Evolutionary conservation across 1,139 yeast genomes (phyloP), one percentile per base, ranked within the genome.

Genomic region (Hansenula lynferdii): DNA sequence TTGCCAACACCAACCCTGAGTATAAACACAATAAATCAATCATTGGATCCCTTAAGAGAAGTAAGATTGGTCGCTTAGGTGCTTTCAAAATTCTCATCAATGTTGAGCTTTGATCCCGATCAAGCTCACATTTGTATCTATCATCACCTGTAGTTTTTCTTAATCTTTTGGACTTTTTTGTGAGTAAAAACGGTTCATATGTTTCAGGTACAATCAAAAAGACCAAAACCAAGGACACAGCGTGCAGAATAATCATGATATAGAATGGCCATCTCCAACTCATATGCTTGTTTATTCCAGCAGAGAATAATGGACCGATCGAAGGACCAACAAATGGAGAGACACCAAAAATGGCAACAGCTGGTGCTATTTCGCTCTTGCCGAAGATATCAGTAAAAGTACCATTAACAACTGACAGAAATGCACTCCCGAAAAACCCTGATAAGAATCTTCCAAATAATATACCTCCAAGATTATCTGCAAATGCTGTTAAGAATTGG

Each of bases 311-410:
- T 6, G 89, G 89, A 0, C 92, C 89, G 15, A 82, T 52, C 1
- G 82, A 75, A 0, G 94, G 94, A 2, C 92, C 95, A n/a, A 81
- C 62, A 53, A 84, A 82, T 1, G 92, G 89, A 18, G 85, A 73
- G 41, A 82, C 67, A n/a, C 86, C 75, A 55, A 76, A 82, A 30
- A 83, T 62, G 9, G 85, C 79, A 69, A 84, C 76, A 5, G 92
- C 89, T 35, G 78, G 66, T 9, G 85, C 83, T 46, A 85, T 69
- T 18, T 80, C 70, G 38, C 69, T 65, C 39, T 69, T 71, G 36
- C 72, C 75, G 47, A 72, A 75, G 34, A 83, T 65, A 57, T 84
- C 95, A 37, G 83, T 76, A 34, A 84, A 62, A 8, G 87, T 75
- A 12, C 94, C 95, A 37, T 87, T 87, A 15, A 85, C 82, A 40